Base-by-base conservation (phyloP, 2,329 filamentous ascomycete genomes). In the Ascomycota sp. region DNA sequence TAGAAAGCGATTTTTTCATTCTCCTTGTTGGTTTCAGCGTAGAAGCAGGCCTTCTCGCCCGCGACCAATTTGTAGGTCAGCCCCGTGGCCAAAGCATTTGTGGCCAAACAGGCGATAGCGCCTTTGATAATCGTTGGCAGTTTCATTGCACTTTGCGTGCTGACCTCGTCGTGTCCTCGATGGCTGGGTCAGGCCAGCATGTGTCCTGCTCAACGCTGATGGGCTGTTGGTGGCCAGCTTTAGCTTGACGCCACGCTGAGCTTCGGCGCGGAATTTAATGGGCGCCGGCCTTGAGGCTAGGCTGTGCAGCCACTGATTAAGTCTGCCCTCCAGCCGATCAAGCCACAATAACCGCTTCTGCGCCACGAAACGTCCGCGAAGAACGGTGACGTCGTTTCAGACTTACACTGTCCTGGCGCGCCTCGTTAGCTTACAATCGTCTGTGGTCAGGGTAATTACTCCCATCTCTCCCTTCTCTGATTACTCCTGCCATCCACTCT, bases 31-130 rank as follows among this genome's bases (percentile, higher is more conserved):
- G 86, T 75, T 41, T 71, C 61, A 33, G 80, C 69, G 53, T 79
- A 94, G 69, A 98, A 98, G 63, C 89, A 98, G 35, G 89, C 82
- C 56, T 80, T 83, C 63, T 95, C 89, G 59, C 91, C 80, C 30
- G 89, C 79, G 30, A 65, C 59, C 28, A 98, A 65, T 57, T 85
- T 81, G 64, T 94, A 98, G 28, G 89, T 98, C 48, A 98, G 65
- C 25, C 89, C 85, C 4, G 89, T 98, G 23, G 82, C 83, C 31
- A 78, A 73, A 31, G 75, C 77, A 35, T 77, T 60, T 35, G 76
- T 74, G 33, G 72, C 57, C 38, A 80, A 55, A 45, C 65, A 71
- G 58, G 77, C 77, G 51, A 91, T 49, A 31, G 89, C 65, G 59
- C 75, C 70, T 42, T 67, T 61, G 31, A 70, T 56, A 36, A 79